Evolutionary conservation across 2,329 filamentous ascomycete species (phyloP).

Genomic region (Ceratocystiopsis sp.): DNA sequence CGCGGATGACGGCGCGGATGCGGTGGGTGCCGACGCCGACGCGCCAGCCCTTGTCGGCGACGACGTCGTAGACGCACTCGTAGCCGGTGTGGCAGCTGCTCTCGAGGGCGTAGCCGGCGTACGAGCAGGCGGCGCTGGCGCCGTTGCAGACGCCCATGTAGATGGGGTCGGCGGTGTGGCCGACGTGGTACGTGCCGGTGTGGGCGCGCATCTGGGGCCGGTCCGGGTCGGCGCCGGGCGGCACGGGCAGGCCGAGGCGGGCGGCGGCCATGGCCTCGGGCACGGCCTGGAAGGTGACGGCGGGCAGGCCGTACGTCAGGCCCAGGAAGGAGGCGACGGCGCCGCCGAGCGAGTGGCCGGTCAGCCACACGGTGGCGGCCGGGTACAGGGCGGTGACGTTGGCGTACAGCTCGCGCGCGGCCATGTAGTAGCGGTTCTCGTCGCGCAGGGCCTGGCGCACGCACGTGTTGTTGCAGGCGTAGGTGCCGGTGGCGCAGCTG

Average conservation of each 20-base stretch:
- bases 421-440: conserved; percentile 84
- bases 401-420: conserved; percentile 74
- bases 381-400: conserved; percentile 88
- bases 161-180: conserved; percentile 88
- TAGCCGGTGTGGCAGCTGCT: conserved; percentile 78
- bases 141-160: conserved; percentile 87
- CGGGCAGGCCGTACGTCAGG: conserved; percentile 76
- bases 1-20: conserved; percentile 72
- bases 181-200: conserved; percentile 78
- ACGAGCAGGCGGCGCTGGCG: conserved; percentile 72
- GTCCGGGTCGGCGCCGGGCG: conserved; percentile 58
- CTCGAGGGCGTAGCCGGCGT: conserved; percentile 87
- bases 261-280: conserved; percentile 77
- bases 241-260: conserved; percentile 69
- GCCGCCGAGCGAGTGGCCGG: conserved; percentile 84
- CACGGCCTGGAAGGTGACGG: conserved; percentile 85
- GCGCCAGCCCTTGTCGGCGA: conserved; percentile 80
- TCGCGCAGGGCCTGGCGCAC: conserved; percentile 56
- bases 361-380: conserved; percentile 68
- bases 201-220: conserved; percentile 52
- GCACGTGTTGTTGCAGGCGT: conserved; percentile 85
- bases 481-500: conserved; percentile 75
- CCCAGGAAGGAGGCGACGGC: conserved; percentile 78
- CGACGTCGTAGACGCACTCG: conserved; percentile 84
- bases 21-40: conserved; percentile 83